Evolutionary conservation across 2,329 filamentous ascomycete species (phyloP), one percentile per base, ranked within the genome.

Genomic region (Fusarium veterinarium): DNA sequence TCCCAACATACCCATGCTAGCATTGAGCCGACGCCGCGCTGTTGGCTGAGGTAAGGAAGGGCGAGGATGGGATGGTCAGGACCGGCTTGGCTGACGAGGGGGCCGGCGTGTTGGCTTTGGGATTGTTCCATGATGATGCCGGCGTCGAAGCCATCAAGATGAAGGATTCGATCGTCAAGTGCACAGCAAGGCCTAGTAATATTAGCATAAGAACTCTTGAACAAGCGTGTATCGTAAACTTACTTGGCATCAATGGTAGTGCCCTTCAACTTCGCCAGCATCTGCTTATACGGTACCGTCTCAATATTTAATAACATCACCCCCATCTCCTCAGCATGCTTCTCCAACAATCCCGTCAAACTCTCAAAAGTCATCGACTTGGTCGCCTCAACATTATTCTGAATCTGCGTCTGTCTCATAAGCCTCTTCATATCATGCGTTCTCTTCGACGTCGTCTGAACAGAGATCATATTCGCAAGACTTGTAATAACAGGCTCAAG

Each of bases 1-100:
- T 69, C 66, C 66, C 66, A 69, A 14, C 66, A 69, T 10, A 69
- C 66, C 66, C 64, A 69, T 0, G 66, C 66, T 2, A 69, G 16
- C 66, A 69, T 69, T 3, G 66, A 69, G 2, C 66, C 58, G 4
- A 28, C 4, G 3, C 66, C 64, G 1, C 58, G 51, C n/a, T 37
- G 45, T 23, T 57, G 60, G n/a, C 52, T 69, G 12, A 69, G 66
- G 23, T 58, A 69, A 6, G 64, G 66, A 1, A 69, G 44, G 0
- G 66, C 65, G 5, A 69, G 64, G 3, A 33, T 37, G 6, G 66
- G 66, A 35, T 69, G 64, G 1, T 25, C 17, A 1, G 57, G 58
- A 1, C 66, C 66, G 0, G 58, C n/a, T 33, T 58, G 66, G 20
- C 66, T 69, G 20, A 23, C 35, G 0, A 69, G 38, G 7, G 66